These are phyloP conservation scores for Lipomyces starkeyi DNA, from an alignment of 805 yeast species.

Conservation along the genomic window DNA sequence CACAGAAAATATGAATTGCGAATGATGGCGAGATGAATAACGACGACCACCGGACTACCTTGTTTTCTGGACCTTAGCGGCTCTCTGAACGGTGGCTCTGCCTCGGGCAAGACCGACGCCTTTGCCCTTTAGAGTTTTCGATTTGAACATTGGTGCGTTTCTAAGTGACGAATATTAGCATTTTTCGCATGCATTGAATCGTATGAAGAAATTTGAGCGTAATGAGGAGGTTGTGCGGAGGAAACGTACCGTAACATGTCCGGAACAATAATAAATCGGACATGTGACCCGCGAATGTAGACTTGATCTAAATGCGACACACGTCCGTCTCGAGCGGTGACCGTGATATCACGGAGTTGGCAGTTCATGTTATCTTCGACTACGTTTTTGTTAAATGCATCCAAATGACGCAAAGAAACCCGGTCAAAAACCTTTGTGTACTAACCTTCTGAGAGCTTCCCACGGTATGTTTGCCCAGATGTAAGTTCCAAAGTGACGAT, in stretches of 20 bases:
- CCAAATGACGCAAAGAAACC: neutral
- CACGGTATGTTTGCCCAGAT: constrained; percentile 87
- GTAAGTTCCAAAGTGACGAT: constrained; percentile 78
- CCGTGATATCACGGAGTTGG: constrained; percentile 78
- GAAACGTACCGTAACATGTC: constrained; percentile 65
- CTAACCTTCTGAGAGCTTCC: constrained; percentile 74
- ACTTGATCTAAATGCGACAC: constrained; percentile 81
- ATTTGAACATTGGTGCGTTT: constrained; percentile 86
- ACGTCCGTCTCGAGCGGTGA: constrained; percentile 76
- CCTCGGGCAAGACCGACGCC: constrained; percentile 41
- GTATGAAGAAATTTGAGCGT: neutral
- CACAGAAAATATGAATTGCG: neutral
- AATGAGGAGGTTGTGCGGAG: neutral
- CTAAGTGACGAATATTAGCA: constrained; percentile 37
- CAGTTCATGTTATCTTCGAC: constrained; percentile 94
- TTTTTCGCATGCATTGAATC: neutral
- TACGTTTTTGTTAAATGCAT: constrained; percentile 1
- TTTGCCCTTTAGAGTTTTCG: constrained; percentile 39
- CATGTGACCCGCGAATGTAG: constrained; percentile 89
- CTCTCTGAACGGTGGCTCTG: constrained; percentile 40
- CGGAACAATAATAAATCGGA: constrained; percentile 83
- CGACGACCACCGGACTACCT: constrained; percentile 3
- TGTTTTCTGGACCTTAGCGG: constrained; percentile 34
- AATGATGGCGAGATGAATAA: neutral
- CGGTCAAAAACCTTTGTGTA: neutral